phyloP scores from a whole-genome alignment of 768 basidiomycete species.

The Calocybe gangraenosa region DNA sequence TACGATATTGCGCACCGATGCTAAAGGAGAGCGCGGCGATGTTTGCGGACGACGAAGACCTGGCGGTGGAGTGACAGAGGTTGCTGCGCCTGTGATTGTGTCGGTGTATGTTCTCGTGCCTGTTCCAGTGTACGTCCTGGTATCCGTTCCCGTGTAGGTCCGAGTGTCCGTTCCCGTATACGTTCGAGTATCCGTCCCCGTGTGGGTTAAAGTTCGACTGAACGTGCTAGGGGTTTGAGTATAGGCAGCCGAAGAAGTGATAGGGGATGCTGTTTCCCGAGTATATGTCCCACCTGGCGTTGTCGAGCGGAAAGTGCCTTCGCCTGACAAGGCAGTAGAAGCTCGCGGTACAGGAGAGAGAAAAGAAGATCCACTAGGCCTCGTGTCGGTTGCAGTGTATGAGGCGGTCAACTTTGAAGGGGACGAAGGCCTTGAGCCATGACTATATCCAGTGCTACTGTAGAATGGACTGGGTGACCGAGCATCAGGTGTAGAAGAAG shows the following conservation, averaged over 20 bases:
- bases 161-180: constrained; percentile 25
- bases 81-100: constrained; percentile 28
- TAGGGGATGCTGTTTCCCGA: constrained; percentile 28
- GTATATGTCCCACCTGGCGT: constrained; percentile 20
- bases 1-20: constrained; percentile 75
- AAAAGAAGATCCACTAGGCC: constrained; percentile 35
- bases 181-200: constrained; percentile 22
- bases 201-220: constrained; percentile 21
- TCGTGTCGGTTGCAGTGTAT: constrained; percentile 28
- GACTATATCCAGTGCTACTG: constrained; percentile 28
- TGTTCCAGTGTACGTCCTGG: constrained; percentile 24
- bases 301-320: constrained; percentile 23
- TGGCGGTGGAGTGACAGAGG: constrained; percentile 43
- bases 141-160: constrained; percentile 22
- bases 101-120: constrained; percentile 16
- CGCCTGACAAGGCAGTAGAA: constrained; percentile 26
- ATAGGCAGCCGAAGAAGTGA: constrained; percentile 29
- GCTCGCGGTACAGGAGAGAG: constrained; percentile 46
- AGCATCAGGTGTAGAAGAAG: constrained; percentile 47
- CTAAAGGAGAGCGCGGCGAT: constrained; percentile 66
- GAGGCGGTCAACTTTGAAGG: constrained; percentile 41
- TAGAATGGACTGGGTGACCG: constrained; percentile 33
- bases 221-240: constrained; percentile 35
- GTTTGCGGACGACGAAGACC: constrained; percentile 59
- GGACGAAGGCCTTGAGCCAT: constrained; percentile 41